phyloP scores from a whole-genome alignment of 208 protist genomes.

The Blastocrithidia nonstop region DNA sequence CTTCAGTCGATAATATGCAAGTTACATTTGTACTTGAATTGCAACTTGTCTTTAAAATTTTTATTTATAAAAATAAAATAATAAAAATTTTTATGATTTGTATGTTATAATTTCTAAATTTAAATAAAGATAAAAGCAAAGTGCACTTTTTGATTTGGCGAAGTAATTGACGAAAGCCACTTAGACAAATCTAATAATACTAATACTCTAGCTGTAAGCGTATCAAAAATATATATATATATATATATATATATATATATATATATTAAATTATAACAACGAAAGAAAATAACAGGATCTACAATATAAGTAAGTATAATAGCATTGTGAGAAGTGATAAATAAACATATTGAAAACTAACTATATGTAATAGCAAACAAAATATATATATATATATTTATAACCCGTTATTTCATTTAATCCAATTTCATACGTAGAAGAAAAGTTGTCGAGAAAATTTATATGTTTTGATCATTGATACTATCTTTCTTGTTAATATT shows the following conservation, averaged over 20 bases:
- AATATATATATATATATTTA: too few relatives aligned
- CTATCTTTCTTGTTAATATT: too few relatives aligned
- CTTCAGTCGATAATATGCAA: slow-evolving; percentile 63
- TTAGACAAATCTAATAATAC: too few relatives aligned
- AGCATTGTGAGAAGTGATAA: background rate
- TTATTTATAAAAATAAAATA: background rate
- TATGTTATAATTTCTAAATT: background rate
- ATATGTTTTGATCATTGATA: too few relatives aligned
- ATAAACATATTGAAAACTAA: background rate
- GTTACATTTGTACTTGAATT: slow-evolving; percentile 16
- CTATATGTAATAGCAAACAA: background rate
- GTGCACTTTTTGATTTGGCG: too few relatives aligned
- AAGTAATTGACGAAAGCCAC: too few relatives aligned
- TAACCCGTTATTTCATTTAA: too few relatives aligned
- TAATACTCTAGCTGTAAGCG: background rate
- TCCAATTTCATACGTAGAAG: too few relatives aligned
- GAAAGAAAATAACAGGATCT: too few relatives aligned
- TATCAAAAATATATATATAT: background rate
- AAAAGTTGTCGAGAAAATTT: too few relatives aligned
- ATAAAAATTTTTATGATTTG: background rate
- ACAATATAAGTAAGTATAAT: slow-evolving; percentile 3
- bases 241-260: background rate
- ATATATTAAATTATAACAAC: too few relatives aligned
- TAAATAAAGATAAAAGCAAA: too few relatives aligned
- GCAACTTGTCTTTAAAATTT: background rate